Conservation (phyloP, 1,139 yeast species). For the Hansenula sp. region DNA sequence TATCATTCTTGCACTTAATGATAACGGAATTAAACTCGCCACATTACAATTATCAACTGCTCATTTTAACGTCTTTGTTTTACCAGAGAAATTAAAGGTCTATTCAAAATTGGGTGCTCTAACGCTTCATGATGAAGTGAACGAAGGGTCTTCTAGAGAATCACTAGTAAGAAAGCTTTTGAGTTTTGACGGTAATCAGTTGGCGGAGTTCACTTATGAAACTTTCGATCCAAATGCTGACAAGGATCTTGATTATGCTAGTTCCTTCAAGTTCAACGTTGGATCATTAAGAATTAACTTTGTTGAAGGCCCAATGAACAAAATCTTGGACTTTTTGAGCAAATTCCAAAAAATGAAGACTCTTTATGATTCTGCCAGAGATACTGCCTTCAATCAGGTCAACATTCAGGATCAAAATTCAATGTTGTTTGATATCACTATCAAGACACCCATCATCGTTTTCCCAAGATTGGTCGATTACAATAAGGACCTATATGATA, state of each 20-base stretch:
- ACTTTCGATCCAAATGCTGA: conserved; percentile 63
- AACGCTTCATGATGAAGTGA: conserved; percentile 71
- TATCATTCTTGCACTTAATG: conserved; percentile 72
- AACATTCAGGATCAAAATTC: conserved; percentile 49
- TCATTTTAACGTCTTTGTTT: conserved; percentile 54
- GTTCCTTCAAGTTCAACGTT: conserved; percentile 62
- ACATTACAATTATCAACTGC: conserved; percentile 78
- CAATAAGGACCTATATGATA: conserved; percentile 46
- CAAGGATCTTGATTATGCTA: conserved; percentile 43
- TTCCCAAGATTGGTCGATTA: conserved; percentile 61
- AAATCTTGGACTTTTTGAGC: conserved; percentile 62
- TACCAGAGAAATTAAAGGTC: conserved; percentile 79
- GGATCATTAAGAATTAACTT: conserved; percentile 76
- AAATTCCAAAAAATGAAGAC: conserved; percentile 85
- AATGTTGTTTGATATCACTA: conserved; percentile 66
- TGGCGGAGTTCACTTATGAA: conserved; percentile 82
- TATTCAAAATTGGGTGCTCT: conserved; percentile 77
- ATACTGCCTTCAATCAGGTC: conserved; percentile 66
- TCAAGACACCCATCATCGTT: conserved; percentile 79
- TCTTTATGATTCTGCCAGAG: conserved; percentile 82
- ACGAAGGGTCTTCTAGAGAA: conserved; percentile 57
- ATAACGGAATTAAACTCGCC: conserved; percentile 79
- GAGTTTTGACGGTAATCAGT: conserved; percentile 75
- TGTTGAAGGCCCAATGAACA: conserved; percentile 74
- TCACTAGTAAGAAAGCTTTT: conserved; percentile 64